Percentiles rank a stretch among this genome's conserved stretches.
Evolutionary conservation across 768 basidiomycete species (phyloP).

Genomic region (Pleurotus salmoneostramineus): DNA sequence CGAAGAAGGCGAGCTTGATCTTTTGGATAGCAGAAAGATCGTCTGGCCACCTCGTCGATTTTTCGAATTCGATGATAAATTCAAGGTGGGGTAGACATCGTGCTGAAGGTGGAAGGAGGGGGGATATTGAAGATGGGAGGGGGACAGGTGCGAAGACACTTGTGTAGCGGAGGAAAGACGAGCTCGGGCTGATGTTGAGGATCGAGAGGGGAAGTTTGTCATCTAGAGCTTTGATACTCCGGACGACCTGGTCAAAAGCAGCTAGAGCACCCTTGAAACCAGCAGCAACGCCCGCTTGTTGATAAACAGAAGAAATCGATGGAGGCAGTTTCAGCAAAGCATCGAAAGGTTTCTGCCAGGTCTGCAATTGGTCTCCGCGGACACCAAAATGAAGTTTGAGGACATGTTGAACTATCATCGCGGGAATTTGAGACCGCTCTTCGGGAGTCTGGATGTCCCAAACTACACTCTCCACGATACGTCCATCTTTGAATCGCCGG

Average conservation of each 20-base stretch:
- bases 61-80: constrained; percentile 85
- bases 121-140: constrained; percentile 46
- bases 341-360: constrained; percentile 61
- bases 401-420: constrained; percentile 69
- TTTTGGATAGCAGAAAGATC: constrained; percentile 90
- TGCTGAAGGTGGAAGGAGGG: constrained; percentile 53
- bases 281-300: constrained; percentile 32
- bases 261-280: constrained; percentile 72
- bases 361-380: constrained; percentile 40
- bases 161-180: constrained; percentile 78
- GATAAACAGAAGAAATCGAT: constrained; percentile 40
- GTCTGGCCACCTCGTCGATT: constrained; percentile 92
- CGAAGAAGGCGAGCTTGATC: constrained; percentile 90
- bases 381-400: constrained; percentile 77
- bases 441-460: constrained; percentile 87
- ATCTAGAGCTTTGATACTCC: constrained; percentile 65
- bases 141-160: constrained; percentile 80
- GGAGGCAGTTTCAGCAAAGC: constrained; percentile 55
- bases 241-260: constrained; percentile 80
- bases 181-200: constrained; percentile 69
- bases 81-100: constrained; percentile 69
- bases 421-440: constrained; percentile 75
- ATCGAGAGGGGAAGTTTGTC: constrained; percentile 77
- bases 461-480: constrained; percentile 91
- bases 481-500: constrained; percentile 93